Evolutionary conservation across 139 green algal species (phyloP), one percentile per base, ranked within the genome.

Genomic region (Asterochloris sp.): DNA sequence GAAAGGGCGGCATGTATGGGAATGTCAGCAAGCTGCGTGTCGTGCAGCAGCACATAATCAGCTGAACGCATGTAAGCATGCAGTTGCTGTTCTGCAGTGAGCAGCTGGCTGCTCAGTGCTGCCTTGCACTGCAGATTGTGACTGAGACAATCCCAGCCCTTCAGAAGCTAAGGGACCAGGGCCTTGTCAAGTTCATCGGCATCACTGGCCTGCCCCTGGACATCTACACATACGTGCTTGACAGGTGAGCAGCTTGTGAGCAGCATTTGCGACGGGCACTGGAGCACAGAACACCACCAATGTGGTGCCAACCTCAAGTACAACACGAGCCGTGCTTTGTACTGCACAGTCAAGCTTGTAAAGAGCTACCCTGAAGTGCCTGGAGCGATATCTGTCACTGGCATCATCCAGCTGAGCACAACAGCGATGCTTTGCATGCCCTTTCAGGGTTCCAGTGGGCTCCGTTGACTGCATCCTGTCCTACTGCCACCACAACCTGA

Each of bases 401-500:
- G 38, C 38, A 54, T 54, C 38, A 54, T 54, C 38, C 38, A 54
- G 38, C 38, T 54, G 38, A 54, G 38, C 38, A 54, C 38, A 6
- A 54, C 38, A 54, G 6, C 2, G 38, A 2, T 54, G 38, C 38
- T 54, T 54, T 54, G 38, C 6, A 6, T 54, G 38, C 38, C 38
- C 16, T 6, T 79, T 71, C 88, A 91, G 86, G 77, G 88, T 84
- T 27, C 76, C 83, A 11, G 60, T 85, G 78, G 96, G 95, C 11
- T 87, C 78, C 15, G 90, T 99, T 16, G 96, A 99, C 66, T 83
- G 91, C 0, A 85, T 96, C 0, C 88, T 99, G 67, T 97, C 94
- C 13, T 99, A 99, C 90, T 98, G 96, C 90, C 96, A 99, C 88
- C 87, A 96, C 90, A 90, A 79, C 69, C 85, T 99, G 21, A 93